Base-by-base conservation (phyloP, 2,329 filamentous ascomycete species). In the Arachnopeziza araneosa region DNA sequence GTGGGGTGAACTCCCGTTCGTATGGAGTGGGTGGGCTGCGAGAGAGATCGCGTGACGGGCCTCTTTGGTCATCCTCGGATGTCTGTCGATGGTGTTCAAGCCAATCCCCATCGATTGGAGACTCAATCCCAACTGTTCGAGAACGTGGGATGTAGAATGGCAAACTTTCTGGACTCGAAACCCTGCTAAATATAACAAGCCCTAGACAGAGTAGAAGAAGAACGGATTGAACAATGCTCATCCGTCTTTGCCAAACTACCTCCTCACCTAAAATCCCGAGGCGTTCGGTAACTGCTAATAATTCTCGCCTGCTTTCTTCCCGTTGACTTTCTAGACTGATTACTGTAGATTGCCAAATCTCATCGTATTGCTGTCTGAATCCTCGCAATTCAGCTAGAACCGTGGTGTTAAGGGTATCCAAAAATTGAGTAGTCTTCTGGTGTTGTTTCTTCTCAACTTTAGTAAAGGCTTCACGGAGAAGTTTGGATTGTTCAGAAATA, bases 341-440 rank as follows among this genome's bases (percentile, higher is more conserved):
- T 23, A 97, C 88, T 12, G 96, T 97, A 22, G 90, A 93, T 74
- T 96, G 93, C 93, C 93, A 98, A 14, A 98, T 86, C 70, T 97
- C 91, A 71, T 98, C 93, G 73, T 98, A 98, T 72, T 97, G 90
- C 60, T 87, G 85, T 56, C 91, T 84, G 64, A 95, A 88, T 55
- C 82, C 85, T 63, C 85, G 85, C 44, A 96, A 79, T 73, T 99
- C 95, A 19, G 84, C 81, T 49, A 96, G 81, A 0, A 98, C 91
- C 0, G 93, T 97, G 53, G 80, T 81, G 73, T 99, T 99, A n/a
- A 99, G 80, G 48, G 85, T 85, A 62, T 91, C 85, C 17, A 98
- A 80, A 70, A 97, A 97, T 1, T 81, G 80, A 23, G 89, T 87
- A 1, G 93, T 91, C 71, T 93, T 95, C n/a, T 83, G 79, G 19